Evolutionary conservation across 2,329 filamentous ascomycete genomes (phyloP).

Genomic region (Arthrobotrys megalospora): DNA sequence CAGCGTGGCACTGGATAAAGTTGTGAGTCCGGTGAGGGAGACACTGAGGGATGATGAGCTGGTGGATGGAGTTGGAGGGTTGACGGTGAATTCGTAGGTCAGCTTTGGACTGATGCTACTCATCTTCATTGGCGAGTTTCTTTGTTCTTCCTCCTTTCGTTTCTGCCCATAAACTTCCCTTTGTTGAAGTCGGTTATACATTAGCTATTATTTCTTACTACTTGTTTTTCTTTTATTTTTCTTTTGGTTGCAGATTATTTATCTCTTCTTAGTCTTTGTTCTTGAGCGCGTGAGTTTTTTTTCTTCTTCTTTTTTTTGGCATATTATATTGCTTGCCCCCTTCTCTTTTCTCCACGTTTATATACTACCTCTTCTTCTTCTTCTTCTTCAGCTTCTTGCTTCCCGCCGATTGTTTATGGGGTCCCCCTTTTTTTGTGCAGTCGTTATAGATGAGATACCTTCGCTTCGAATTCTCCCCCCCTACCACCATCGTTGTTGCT

Average conservation of each 20-base stretch:
- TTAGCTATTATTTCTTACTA: slow-evolving; percentile 30
- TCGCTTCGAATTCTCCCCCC: slow-evolving; percentile 21
- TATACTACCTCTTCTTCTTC: slow-evolving; percentile 8
- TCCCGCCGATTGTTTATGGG: not conserved
- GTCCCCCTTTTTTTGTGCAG: slow-evolving; percentile 6
- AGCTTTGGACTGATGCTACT: slow-evolving; percentile 41
- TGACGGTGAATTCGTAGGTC: slow-evolving; percentile 58
- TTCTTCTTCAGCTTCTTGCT: not conserved
- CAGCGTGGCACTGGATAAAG: slow-evolving; percentile 84
- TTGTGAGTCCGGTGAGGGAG: slow-evolving; percentile 70
- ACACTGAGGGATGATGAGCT: slow-evolving; percentile 44
- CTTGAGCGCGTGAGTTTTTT: slow-evolving; percentile 49
- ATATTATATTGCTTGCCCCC: slow-evolving; percentile 6
- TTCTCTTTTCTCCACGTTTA: not conserved
- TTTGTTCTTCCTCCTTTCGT: slow-evolving; percentile 39
- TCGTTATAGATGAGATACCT: slow-evolving; percentile 58
- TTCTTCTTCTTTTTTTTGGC: slow-evolving; percentile 23
- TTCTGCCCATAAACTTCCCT: slow-evolving; percentile 3
- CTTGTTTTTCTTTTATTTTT: slow-evolving; percentile 51
- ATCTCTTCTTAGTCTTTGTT: slow-evolving; percentile 47
- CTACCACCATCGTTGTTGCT: not conserved
- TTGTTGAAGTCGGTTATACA: slow-evolving; percentile 27
- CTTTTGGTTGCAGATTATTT: slow-evolving; percentile 43
- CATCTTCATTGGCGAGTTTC: slow-evolving; percentile 22
- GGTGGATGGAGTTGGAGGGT: slow-evolving; percentile 33